Evolutionary conservation across 2,329 filamentous ascomycete genomes (phyloP), one percentile per base, ranked within the genome.

Genomic region (Ophiostoma novo-ulmi): DNA sequence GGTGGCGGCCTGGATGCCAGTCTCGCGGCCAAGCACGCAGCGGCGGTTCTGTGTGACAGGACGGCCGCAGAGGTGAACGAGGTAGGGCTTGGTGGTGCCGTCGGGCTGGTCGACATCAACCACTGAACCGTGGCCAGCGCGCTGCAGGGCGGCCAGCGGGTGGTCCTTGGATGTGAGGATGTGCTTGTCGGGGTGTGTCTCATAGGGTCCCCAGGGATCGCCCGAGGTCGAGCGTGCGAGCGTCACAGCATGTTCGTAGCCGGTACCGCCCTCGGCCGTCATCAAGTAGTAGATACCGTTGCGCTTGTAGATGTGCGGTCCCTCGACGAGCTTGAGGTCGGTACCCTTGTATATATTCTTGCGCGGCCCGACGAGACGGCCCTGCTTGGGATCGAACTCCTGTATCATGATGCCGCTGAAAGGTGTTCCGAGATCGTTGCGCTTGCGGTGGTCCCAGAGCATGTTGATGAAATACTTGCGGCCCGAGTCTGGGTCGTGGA

Each of bases 201-300:
- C 85, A 77, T 89, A 91, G 0, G 88, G 88, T 0, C 88, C 88
- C 80, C 85, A 86, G 71, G 88, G 76, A 55, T 17, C 52, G 70
- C 65, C 71, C n/a, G 83, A 74, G 70, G 80, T 76, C 6, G 83
- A 80, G 69, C 85, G 81, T 72, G 88, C 79, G 2, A 91, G 82
- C 38, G 87, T 90, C 74, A 84, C 85, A 2, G 86, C 74, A 74
- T 91, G 88, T 0, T 84, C 82, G 72, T 86, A 87, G 5, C 83
- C 87, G 0, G 87, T 89, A 5, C 87, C 87, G 36, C 85, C 86
- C 75, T 88, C 86, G 2, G 86, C 86, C 0, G 84, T 87, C 6
- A 88, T 78, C 8, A 88, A 80, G 74, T 88, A 88, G 73, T 88
- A 89, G 80, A 82, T 87, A 8, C 83, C 85, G 52, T 84, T 83